Conservation (phyloP, 805 yeast species). For the Cyberlindnera samutprakarnensis region DNA sequence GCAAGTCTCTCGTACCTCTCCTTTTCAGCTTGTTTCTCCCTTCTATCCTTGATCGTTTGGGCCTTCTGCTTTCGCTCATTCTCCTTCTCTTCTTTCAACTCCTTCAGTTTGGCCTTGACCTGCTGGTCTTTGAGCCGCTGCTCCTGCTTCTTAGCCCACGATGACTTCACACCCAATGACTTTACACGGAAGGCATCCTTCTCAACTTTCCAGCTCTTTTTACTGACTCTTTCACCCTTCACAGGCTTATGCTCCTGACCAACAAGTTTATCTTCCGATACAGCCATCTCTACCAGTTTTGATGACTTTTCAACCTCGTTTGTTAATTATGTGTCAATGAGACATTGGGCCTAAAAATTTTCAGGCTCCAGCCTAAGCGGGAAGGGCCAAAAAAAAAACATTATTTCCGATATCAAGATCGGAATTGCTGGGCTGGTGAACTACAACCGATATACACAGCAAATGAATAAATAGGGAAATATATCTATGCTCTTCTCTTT, state of each 20-base stretch:
- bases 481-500: too few species aligned
- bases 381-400: too few species aligned
- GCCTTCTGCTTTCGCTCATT: conserved; percentile 45
- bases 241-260: too few species aligned
- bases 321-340: too few species aligned
- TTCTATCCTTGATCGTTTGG: conserved; percentile 58
- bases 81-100: conserved; percentile 73
- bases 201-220: conserved; percentile 61
- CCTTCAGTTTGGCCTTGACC: conserved; percentile 60
- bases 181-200: conserved; percentile 63
- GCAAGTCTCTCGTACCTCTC: conserved; percentile 83
- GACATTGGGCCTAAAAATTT: conserved; percentile 1
- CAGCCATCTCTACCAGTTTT: neutral
- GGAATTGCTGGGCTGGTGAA: too few species aligned
- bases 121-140: conserved; percentile 60
- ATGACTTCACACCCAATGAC: conserved; percentile 42
- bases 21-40: conserved; percentile 77
- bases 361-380: too few species aligned
- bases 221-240: conserved; percentile 21
- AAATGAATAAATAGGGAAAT: too few species aligned
- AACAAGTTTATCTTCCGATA: neutral
- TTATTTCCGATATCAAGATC: too few species aligned
- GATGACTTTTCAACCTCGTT: too few species aligned
- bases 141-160: conserved; percentile 63
- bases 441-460: too few species aligned